phyloP scores from a whole-genome alignment of 2,329 filamentous ascomycete species.

The Hymenoscyphus infarciens region DNA sequence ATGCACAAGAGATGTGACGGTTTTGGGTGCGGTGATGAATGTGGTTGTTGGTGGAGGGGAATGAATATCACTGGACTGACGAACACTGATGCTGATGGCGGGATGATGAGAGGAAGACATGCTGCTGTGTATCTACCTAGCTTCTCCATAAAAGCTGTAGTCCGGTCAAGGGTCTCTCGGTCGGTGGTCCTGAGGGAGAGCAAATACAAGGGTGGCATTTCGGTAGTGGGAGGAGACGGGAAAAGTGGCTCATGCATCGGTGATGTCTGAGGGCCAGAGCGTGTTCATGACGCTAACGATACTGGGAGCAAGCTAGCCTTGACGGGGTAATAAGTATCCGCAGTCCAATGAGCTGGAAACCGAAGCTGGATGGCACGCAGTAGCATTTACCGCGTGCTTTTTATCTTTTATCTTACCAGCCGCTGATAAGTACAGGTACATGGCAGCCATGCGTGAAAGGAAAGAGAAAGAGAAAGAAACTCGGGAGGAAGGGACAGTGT shows the following conservation, averaged over 20 bases:
- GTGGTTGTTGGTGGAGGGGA: neutral
- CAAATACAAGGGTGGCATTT: constrained; percentile 20
- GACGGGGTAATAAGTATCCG: constrained; percentile 26
- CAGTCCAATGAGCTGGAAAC: constrained; percentile 34
- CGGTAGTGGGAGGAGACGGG: constrained; percentile 24
- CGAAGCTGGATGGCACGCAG: constrained; percentile 26
- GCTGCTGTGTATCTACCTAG: neutral
- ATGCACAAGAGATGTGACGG: neutral
- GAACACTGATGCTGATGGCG: neutral
- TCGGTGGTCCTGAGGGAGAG: constrained; percentile 5
- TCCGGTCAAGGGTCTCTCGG: neutral
- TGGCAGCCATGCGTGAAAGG: neutral
- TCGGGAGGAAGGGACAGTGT: neutral
- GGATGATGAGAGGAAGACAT: constrained; percentile 1
- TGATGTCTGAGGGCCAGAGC: neutral
- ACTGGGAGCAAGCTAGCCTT: constrained; percentile 20
- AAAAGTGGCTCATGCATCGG: constrained; percentile 32
- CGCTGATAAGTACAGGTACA: constrained; percentile 17
- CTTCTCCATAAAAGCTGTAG: constrained; percentile 2
- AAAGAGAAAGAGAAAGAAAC: neutral
- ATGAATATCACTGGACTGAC: neutral
- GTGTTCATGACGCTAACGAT: neutral
- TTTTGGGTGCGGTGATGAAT: neutral
- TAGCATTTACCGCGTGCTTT: constrained; percentile 14
- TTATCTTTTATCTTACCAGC: constrained; percentile 17